phyloP scores from a whole-genome alignment of 2,329 filamentous ascomycete genomes.

The Ophiostoma populinum region DNA sequence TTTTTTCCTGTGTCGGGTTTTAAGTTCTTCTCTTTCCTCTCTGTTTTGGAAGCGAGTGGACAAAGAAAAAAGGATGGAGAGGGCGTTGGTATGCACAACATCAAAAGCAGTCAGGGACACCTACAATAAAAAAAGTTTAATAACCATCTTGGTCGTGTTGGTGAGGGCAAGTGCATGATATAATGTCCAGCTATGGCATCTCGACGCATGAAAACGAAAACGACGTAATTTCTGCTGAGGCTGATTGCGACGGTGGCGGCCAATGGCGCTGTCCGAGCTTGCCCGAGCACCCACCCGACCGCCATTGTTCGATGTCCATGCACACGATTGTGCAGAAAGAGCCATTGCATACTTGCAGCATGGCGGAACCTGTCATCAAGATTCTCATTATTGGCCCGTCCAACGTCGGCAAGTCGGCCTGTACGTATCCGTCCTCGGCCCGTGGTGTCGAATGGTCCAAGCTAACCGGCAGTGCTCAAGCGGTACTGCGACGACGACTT shows the following conservation, averaged over 20 bases:
- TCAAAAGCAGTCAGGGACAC: constrained; percentile 9
- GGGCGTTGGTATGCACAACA: constrained; percentile 8
- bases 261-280: no score
- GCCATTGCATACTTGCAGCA: constrained; percentile 1
- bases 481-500: constrained; percentile 41
- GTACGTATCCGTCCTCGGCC: constrained; percentile 20
- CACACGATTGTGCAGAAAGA: no score
- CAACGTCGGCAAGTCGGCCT: constrained; percentile 36
- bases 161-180: background rate
- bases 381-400: constrained; percentile 37
- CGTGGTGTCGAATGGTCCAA: constrained; percentile 1
- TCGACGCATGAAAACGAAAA: background rate
- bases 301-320: no score
- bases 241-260: no score
- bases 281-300: background rate
- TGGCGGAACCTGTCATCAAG: constrained; percentile 30
- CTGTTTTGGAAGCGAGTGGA: background rate
- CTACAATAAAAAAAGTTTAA: constrained; percentile 7
- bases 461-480: constrained; percentile 26
- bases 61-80: constrained; percentile 4
- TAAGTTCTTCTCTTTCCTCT: constrained; percentile 5
- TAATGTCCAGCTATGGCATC: no score
- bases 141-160: background rate
- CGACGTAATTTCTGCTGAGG: no score
- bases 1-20: constrained; percentile 7